These are phyloP conservation scores for Suhomyces anneliseae DNA, from an alignment of 1,139 yeast genomes.

Conservation along the genomic window DNA sequence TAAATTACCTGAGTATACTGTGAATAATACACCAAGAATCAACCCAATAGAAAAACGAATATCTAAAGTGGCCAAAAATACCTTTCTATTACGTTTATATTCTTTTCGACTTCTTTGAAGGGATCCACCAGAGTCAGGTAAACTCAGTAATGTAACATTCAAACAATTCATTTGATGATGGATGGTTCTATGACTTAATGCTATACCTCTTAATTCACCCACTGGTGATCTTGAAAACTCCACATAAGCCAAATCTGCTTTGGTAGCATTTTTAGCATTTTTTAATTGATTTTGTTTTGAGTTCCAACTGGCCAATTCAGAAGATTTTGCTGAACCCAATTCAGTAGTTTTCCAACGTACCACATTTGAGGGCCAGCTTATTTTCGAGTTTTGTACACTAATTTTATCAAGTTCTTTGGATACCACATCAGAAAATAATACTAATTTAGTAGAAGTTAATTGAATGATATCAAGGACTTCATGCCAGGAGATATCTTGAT, in stretches of 20 bases:
- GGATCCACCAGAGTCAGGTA: constrained; percentile 50
- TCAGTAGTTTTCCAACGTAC: constrained; percentile 85
- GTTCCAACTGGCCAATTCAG: constrained; percentile 36
- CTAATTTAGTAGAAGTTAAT: constrained; percentile 73
- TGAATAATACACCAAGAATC: constrained; percentile 75
- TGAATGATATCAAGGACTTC: constrained; percentile 74
- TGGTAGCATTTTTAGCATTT: constrained; percentile 10
- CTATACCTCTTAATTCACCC: constrained; percentile 92
- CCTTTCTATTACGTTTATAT: constrained; percentile 31
- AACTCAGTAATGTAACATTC: constrained; percentile 64
- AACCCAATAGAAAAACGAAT: constrained; percentile 86
- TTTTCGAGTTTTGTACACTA: constrained; percentile 35
- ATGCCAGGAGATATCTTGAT: constrained; percentile 63
- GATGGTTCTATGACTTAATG: constrained; percentile 83
- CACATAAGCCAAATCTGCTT: constrained; percentile 78
- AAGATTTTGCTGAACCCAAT: constrained; percentile 64
- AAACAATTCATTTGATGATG: constrained; percentile 85
- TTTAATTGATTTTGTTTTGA: constrained; percentile 42
- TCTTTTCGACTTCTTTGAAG: constrained; percentile 34
- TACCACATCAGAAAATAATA: constrained; percentile 78
- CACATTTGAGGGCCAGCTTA: constrained; percentile 47
- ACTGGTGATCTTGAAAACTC: constrained; percentile 90
- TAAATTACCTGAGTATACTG: constrained; percentile 82
- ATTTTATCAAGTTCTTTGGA: constrained; percentile 67
- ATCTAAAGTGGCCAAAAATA: constrained; percentile 73